Evolutionary conservation across 768 basidiomycete species (phyloP).

Genomic region (Lentinula guzmanii): DNA sequence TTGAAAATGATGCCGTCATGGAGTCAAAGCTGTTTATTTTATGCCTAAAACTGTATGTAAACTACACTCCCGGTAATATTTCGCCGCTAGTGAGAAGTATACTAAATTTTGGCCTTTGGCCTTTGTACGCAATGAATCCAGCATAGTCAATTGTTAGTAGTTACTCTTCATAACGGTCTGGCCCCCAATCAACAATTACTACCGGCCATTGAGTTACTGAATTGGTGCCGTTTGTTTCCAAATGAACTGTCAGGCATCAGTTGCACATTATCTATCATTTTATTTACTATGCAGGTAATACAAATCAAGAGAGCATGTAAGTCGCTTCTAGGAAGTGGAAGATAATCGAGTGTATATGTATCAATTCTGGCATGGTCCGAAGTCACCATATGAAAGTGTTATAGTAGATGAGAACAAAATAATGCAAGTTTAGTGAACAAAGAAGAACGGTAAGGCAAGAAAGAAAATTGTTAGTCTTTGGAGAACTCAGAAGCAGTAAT

Average conservation of each 20-base stretch:
- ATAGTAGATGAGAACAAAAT: not conserved
- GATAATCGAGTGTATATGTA: not conserved
- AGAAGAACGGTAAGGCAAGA: not conserved
- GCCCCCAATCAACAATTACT: too few relatives aligned
- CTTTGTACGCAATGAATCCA: too few relatives aligned
- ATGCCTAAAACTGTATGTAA: conserved; percentile 28
- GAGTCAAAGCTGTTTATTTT: not conserved
- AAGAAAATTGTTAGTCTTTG: not conserved
- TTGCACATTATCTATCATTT: too few relatives aligned
- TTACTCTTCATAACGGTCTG: too few relatives aligned
- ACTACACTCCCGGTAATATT: too few relatives aligned
- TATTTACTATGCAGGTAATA: too few relatives aligned
- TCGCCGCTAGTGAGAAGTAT: too few relatives aligned
- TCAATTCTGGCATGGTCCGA: not conserved
- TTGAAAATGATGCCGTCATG: conserved; percentile 25
- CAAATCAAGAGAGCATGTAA: conserved; percentile 54
- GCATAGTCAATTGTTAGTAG: too few relatives aligned
- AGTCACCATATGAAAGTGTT: not conserved
- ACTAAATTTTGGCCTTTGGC: too few relatives aligned
- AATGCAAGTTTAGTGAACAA: not conserved
- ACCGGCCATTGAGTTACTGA: too few relatives aligned
- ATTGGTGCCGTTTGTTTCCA: too few relatives aligned
- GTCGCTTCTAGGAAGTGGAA: conserved; percentile 47
- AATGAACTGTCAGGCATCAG: too few relatives aligned
- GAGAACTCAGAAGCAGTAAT: not conserved